Percentiles rank a stretch among this genome's conserved stretches.
phyloP scores from a whole-genome alignment of 352 stramenopile species.

The Phytophthora fragariae region DNA sequence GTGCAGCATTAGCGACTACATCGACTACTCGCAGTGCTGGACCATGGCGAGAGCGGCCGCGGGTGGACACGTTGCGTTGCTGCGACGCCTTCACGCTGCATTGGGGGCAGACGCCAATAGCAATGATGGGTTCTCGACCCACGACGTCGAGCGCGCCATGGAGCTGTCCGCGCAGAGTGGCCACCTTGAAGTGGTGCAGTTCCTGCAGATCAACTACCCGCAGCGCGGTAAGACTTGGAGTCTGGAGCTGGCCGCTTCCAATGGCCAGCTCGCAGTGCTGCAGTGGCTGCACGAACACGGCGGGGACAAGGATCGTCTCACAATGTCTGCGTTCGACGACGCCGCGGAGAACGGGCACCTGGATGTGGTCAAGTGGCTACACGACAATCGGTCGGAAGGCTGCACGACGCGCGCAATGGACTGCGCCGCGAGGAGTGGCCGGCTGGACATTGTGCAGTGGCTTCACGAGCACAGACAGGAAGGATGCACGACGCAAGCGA shows the following conservation, averaged over 20 bases:
- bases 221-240: slow-evolving; percentile 29
- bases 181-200: slow-evolving; percentile 38
- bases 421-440: slow-evolving; percentile 23
- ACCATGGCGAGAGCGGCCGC: slow-evolving; percentile 28
- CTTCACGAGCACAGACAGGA: slow-evolving; percentile 25
- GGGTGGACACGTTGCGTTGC: slow-evolving; percentile 19
- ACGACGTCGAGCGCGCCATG: slow-evolving; percentile 26
- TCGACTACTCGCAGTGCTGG: slow-evolving; percentile 39
- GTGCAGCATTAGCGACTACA: slow-evolving; percentile 27
- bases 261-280: slow-evolving; percentile 27
- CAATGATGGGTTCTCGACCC: slow-evolving; percentile 11
- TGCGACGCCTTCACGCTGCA: slow-evolving; percentile 25
- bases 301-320: slow-evolving; percentile 23
- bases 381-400: slow-evolving; percentile 21
- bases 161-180: slow-evolving; percentile 25
- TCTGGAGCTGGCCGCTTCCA: slow-evolving; percentile 30
- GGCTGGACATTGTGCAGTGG: slow-evolving; percentile 31
- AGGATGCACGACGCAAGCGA: slow-evolving; percentile 36
- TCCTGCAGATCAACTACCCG: slow-evolving; percentile 30
- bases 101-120: not conserved
- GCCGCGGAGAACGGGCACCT: slow-evolving; percentile 33
- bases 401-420: slow-evolving; percentile 38
- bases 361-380: slow-evolving; percentile 35
- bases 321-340: slow-evolving; percentile 35
- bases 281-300: slow-evolving; percentile 34